phyloP scores from a whole-genome alignment of 768 basidiomycete species.

The Baorangia bicolor region DNA sequence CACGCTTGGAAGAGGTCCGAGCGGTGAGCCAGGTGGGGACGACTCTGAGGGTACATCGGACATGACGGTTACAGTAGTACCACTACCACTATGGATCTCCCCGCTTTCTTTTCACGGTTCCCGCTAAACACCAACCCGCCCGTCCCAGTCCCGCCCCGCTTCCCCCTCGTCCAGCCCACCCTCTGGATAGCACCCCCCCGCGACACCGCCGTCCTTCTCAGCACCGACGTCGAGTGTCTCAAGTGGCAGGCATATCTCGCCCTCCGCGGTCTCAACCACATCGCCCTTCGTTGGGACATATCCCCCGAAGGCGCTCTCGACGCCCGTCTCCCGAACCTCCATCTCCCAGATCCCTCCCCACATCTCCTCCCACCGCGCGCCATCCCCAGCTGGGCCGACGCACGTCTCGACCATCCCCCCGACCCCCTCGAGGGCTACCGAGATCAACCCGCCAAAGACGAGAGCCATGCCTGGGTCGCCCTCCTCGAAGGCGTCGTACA shows the following conservation, averaged over 20 bases:
- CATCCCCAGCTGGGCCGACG: slow-evolving; percentile 77
- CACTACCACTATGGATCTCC: slow-evolving; percentile 33
- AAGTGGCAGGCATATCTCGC: slow-evolving; percentile 86
- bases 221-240: slow-evolving; percentile 80
- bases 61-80: slow-evolving; percentile 9
- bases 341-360: slow-evolving; percentile 46
- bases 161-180: slow-evolving; percentile 38
- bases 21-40: slow-evolving; percentile 42
- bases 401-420: slow-evolving; percentile 40
- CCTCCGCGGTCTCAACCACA: slow-evolving; percentile 48
- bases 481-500: slow-evolving; percentile 77
- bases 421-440: slow-evolving; percentile 65
- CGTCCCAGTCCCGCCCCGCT: slow-evolving; percentile 29
- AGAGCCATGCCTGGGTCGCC: slow-evolving; percentile 80
- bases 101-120: slow-evolving; percentile 53
- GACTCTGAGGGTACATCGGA: slow-evolving; percentile 62
- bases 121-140: slow-evolving; percentile 56
- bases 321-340: slow-evolving; percentile 67
- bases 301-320: slow-evolving; percentile 67
- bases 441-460: slow-evolving; percentile 57
- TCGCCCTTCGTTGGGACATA: slow-evolving; percentile 68
- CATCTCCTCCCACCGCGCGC: slow-evolving; percentile 61
- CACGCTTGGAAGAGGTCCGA: slow-evolving; percentile 41
- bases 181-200: slow-evolving; percentile 67
- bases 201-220: slow-evolving; percentile 41